Base-by-base conservation (phyloP, 1,284 basidiomycete species). In the Heterobasidion annosum region DNA sequence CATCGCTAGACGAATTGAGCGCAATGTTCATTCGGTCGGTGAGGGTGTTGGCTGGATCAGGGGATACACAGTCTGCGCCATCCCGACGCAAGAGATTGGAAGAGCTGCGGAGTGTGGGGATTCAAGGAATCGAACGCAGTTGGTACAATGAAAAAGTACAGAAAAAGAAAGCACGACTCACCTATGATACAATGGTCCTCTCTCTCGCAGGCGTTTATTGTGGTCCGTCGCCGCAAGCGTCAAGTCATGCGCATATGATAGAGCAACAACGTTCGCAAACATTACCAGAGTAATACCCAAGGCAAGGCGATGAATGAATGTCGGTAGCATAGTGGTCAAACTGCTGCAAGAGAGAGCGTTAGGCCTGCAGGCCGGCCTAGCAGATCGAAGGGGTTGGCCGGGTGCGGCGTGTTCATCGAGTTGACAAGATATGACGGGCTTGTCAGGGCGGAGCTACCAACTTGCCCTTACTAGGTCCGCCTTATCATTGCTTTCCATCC, bases 11-110 rank as follows among this genome's bases (percentile, higher is more conserved):
- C 2, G 78, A 75, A 54, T 76, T 78, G 35, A 92, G 74, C 25
- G 84, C 74, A 0, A 66, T 68, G 65, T 92, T 90, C 56, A 91
- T 68, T 34, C 84, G 81, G 60, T 81, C 77, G 6, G 84, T 83
- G n/a, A 88, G 66, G 0, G 83, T 87, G 61, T 81, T 76, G 6
- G 75, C 68, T 2, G 85, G 83, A 59, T 82, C 71, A 18, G 83
- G 71, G 32, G 74, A 62, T 46, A 77, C 73, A 66, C 85, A 87
- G 47, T 64, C 64, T 25, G 9, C 47, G 50, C 42, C 48, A 53
- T 50, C 44, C 34, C 56, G 54, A 52, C n/a, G 37, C 37, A 40
- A 40, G 37, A 12, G 37, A 45, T 19, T 8, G 35, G 56, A 25
- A 51, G 19, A 35, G 12, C n/a, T 4, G 48, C 46, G n/a, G n/a